Evolutionary conservation across 2,329 filamentous ascomycete species (phyloP).

Genomic region (Neonectria neomacrospora): DNA sequence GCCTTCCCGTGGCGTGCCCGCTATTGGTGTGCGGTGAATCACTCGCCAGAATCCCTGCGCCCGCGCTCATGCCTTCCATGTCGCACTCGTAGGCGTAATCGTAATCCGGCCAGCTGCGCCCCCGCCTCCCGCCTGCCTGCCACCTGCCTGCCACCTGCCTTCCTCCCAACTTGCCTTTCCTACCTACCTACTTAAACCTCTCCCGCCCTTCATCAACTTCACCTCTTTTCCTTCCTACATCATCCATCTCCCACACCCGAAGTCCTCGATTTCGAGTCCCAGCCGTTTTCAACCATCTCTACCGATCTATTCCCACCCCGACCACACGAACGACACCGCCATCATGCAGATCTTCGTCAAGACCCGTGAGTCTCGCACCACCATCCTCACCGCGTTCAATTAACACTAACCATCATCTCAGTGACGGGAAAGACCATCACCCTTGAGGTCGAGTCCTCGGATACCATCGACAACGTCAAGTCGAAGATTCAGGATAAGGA

Average conservation of each 20-base stretch:
- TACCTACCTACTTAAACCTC: slow-evolving; percentile 48
- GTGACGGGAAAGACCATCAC: slow-evolving; percentile 75
- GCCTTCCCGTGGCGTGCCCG: slow-evolving; percentile 47
- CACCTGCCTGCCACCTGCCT: slow-evolving; percentile 38
- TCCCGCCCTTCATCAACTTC: slow-evolving; percentile 37
- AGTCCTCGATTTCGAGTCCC: slow-evolving; percentile 26
- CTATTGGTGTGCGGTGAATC: slow-evolving; percentile 52
- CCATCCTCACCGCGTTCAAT: not conserved
- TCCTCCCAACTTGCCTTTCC: slow-evolving; percentile 29
- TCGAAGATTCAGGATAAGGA: slow-evolving; percentile 99
- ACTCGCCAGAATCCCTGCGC: slow-evolving; percentile 43
- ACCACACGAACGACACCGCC: slow-evolving; percentile 48
- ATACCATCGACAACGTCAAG: slow-evolving; percentile 98
- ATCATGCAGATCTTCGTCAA: slow-evolving; percentile 99
- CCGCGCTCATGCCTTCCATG: slow-evolving; percentile 20
- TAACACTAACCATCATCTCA: slow-evolving; percentile 43
- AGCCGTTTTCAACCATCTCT: slow-evolving; percentile 22
- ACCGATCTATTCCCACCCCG: slow-evolving; percentile 36
- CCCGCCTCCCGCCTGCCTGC: slow-evolving; percentile 44
- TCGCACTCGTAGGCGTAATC: slow-evolving; percentile 22
- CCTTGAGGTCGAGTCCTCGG: slow-evolving; percentile 82
- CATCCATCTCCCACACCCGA: slow-evolving; percentile 28
- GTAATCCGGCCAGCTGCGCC: slow-evolving; percentile 41
- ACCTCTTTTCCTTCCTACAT: slow-evolving; percentile 26
- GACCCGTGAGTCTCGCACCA: slow-evolving; percentile 75